Evolutionary conservation across 2,329 filamentous ascomycete genomes (phyloP), one percentile per base, ranked within the genome.

Genomic region (Pseudofabraea citricarpa): DNA sequence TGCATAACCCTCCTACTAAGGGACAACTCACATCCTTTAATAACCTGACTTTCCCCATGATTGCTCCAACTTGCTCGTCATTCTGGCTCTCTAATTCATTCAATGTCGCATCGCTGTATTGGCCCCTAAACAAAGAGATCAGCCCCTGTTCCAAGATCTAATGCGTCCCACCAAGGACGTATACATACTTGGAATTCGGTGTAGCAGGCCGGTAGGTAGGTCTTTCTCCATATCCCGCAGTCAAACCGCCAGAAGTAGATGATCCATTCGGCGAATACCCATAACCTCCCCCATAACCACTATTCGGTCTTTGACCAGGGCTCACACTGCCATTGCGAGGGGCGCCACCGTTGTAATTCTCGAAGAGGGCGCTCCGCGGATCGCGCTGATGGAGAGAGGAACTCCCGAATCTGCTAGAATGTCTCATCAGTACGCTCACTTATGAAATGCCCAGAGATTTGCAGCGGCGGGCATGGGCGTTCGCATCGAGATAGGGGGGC

Each of bases 81-180:
- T 97, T 97, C 70, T 98, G 93, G 59, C 87, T 91, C 71, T 98
- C 93, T 48, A 98, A 76, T 68, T 95, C 90, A 62, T 88, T 89
- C 41, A 98, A 76, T 37, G 95, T 89, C 16, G 90, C 87, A 58
- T 94, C 85, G 61, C 85, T 91, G 65, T 97, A 97, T 64, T 96
- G 90, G 12, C 91, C 91, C 61, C 85, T 88, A 53, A 52, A 44
- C 37, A 21, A 15, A 3, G 10, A 37, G 16, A 22, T n/a, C 19
- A 13, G 9, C 19, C 12, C 10, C 5, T 37, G 6, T 22, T 9
- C 15, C 36, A 45, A n/a, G 10, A 27, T 23, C 24, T 15, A 13
- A 26, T 23, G 12, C 6, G 18, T 24, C 22, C n/a, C 20, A n/a
- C 9, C 13, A 6, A 6, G 10, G 27, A 31, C 44, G 4, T 38